Percentiles rank a stretch among this genome's conserved stretches.
Conservation (phyloP, 192 early-diverging fungal species). For the Phlyctochytrium arcticum region DNA sequence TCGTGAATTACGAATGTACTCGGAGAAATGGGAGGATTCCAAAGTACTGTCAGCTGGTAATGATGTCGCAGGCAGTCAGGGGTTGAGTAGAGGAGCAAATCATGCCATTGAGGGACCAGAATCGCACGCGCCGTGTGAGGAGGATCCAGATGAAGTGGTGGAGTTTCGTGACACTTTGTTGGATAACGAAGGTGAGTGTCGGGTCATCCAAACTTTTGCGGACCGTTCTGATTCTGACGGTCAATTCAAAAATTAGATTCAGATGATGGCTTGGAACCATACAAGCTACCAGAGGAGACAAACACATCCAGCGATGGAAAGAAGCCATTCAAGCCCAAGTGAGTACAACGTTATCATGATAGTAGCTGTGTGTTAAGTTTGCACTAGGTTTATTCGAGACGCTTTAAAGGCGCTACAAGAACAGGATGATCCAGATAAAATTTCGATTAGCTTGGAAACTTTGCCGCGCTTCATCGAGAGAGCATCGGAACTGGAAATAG, state of each 20-base stretch:
- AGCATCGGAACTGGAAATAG: not conserved
- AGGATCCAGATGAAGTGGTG: not conserved
- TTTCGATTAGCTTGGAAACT: not conserved
- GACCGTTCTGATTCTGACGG: not conserved
- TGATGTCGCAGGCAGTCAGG: too few relatives aligned
- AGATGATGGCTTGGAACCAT: not conserved
- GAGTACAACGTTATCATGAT: not conserved
- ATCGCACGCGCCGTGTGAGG: too few relatives aligned
- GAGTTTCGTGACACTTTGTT: not conserved
- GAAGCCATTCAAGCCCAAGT: not conserved
- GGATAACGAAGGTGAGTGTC: not conserved
- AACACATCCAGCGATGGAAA: not conserved
- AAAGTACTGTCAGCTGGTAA: too few relatives aligned
- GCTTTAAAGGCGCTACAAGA: not conserved
- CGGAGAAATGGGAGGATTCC: too few relatives aligned
- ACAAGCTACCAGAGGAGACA: not conserved
- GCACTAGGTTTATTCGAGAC: not conserved
- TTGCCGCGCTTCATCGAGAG: not conserved
- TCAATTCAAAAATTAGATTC: not conserved
- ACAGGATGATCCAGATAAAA: not conserved
- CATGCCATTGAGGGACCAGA: too few relatives aligned
- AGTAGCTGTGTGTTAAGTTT: not conserved
- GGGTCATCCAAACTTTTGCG: not conserved
- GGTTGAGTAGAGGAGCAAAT: too few relatives aligned
- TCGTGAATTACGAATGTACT: too few relatives aligned